A percentile compares a stretch with the other conserved stretches of the same genome.
Conservation (phyloP, 495 filamentous ascomycete species). For the Penicillium psychrofluorescens region DNA sequence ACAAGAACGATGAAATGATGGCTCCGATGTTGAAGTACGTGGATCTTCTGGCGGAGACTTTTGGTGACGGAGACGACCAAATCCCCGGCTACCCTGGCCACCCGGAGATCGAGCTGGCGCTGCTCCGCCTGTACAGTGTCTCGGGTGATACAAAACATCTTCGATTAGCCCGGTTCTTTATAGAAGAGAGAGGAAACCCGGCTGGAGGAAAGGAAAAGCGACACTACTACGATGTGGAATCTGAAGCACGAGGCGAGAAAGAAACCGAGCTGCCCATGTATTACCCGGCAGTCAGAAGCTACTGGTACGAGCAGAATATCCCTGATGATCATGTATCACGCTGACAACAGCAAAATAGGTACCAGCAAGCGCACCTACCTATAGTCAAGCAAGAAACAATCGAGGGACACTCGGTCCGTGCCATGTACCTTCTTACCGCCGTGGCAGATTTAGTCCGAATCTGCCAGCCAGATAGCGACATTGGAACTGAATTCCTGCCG, state of each 20-base stretch:
- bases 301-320: constrained; percentile 29
- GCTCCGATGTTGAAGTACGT: constrained; percentile 48
- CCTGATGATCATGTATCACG: background rate
- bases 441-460: constrained; percentile 29
- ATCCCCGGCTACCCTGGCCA: constrained; percentile 54
- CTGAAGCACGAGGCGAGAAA: constrained; percentile 41
- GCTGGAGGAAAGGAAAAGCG: constrained; percentile 33
- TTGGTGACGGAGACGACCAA: constrained; percentile 42
- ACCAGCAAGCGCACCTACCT: constrained; percentile 45
- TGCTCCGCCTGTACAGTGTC: constrained; percentile 44
- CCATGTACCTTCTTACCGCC: constrained; percentile 45
- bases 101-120: constrained; percentile 52
- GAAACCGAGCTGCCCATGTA: constrained; percentile 34
- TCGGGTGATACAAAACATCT: constrained; percentile 40
- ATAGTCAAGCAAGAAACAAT: constrained; percentile 48
- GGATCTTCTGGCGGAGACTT: constrained; percentile 39
- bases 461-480: constrained; percentile 12
- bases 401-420: constrained; percentile 54
- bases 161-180: constrained; percentile 46
- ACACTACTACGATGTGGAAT: constrained; percentile 48
- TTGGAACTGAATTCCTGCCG: constrained; percentile 10
- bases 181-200: constrained; percentile 50
- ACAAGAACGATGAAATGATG: constrained; percentile 42
- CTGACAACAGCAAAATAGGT: background rate
- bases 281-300: constrained; percentile 27